phyloP scores from a whole-genome alignment of 441 rosid genomes.

The Adansonia madagascariensis region DNA sequence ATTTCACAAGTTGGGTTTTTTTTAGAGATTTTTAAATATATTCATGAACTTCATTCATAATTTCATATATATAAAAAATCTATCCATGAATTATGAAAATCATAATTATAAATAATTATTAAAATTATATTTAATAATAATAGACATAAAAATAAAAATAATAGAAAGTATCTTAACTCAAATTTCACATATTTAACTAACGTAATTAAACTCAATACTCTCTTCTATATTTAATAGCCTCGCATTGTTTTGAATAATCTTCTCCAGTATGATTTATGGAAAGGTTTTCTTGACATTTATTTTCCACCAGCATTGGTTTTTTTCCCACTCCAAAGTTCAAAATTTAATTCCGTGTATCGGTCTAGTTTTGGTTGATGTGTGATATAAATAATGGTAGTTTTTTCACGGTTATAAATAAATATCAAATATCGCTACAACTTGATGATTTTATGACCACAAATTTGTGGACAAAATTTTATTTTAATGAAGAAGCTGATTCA shows the following conservation, averaged over 20 bases:
- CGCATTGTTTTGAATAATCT: neutral
- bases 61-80: too few relatives aligned
- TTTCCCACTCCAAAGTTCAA: neutral
- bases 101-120: neutral
- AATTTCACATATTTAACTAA: neutral
- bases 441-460: neutral
- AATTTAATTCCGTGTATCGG: neutral
- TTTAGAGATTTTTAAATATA: too few relatives aligned
- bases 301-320: neutral
- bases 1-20: neutral
- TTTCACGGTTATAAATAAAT: neutral
- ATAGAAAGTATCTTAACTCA: neutral
- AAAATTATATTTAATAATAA: neutral
- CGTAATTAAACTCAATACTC: neutral
- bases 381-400: neutral
- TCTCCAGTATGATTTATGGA: neutral
- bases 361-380: neutral
- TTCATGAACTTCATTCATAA: too few relatives aligned
- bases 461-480: neutral
- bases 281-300: constrained; percentile 5
- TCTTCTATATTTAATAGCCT: neutral
- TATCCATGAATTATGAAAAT: neutral
- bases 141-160: neutral
- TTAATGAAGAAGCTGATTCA: neutral
- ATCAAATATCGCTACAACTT: neutral